Percentiles rank a stretch among this genome's conserved stretches.
Evolutionary conservation across 257 asterid genomes (phyloP).

Genomic region (Handroanthus guayacan): DNA sequence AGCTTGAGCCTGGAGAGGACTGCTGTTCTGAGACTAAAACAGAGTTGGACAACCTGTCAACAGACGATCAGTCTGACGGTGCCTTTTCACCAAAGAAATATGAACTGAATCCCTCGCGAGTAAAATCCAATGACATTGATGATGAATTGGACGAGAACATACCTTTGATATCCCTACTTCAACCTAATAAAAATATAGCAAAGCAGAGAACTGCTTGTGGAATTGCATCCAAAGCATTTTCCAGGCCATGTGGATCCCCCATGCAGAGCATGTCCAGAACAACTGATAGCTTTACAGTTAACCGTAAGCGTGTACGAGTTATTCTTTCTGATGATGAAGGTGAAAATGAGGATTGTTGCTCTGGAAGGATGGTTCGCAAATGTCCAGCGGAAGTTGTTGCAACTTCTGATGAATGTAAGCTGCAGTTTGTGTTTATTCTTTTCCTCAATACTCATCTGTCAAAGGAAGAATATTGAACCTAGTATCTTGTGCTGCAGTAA

Average conservation of each 20-base stretch:
- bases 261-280: constrained; percentile 57
- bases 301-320: constrained; percentile 79
- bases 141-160: constrained; percentile 57
- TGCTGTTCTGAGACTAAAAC: constrained; percentile 85
- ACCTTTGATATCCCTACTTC: constrained; percentile 61
- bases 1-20: constrained; percentile 54
- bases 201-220: constrained; percentile 47
- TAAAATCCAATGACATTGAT: constrained; percentile 43
- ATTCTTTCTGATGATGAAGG: constrained; percentile 86
- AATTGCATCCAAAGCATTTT: constrained; percentile 41
- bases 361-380: constrained; percentile 43
- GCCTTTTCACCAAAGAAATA: constrained; percentile 50
- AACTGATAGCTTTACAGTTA: constrained; percentile 56
- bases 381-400: constrained; percentile 66
- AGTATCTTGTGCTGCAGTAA: constrained; percentile 58
- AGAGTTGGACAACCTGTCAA: constrained; percentile 59
- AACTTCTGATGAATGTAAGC: constrained; percentile 81
- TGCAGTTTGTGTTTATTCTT: constrained; percentile 29
- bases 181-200: constrained; percentile 43
- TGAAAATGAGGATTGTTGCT: constrained; percentile 53
- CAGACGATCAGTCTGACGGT: constrained; percentile 58
- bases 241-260: constrained; percentile 51
- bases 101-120: constrained; percentile 43
- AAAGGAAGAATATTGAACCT: constrained; percentile 39
- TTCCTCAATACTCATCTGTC: constrained; percentile 29